Base-by-base conservation (phyloP, 306 rosid genomes). In the Calophaca sinica region DNA sequence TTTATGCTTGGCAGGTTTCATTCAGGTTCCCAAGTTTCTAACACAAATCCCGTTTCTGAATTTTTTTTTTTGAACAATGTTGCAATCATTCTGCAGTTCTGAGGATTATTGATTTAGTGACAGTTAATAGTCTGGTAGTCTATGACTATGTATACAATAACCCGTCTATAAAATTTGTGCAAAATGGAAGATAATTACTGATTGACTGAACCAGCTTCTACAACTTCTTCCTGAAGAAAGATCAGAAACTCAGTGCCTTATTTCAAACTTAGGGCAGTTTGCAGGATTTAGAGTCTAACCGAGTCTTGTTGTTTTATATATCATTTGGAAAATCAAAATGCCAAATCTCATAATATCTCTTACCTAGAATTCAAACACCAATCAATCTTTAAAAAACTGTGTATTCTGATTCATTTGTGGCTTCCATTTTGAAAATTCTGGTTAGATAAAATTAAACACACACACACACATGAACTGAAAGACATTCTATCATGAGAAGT, bases 181-280 rank as follows among this genome's bases (percentile, higher is more conserved):
- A 49, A 61, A 78, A 41, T 54, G 50, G 12, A 62, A 62, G 58
- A 14, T 32, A 73, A 41, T 31, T 61, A 62, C 58, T 52, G 71
- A 52, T 62, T 62, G 59, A 78, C 59, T 15, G 32, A 52, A 52
- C 39, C 58, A 49, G 63, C 46, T 62, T 78, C 31, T 45, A 39
- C 53, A 61, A 13, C 62, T 42, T 33, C 9, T 31, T 77, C 44
- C 26, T 14, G 38, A 51, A 63, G 58, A 68, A 38, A 57, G 9
- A 41, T 13, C 38, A 4, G 67, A 45, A 69, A 68, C 33, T 7
- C n/a, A 3, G 55, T 60, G 39, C 46, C 42, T 62, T 52, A n/a
- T 44, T 78, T 79, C 51, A 63, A 53, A 71, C 33, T 20, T 79
- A 31, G 39, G 48, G 70, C 55, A 70, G 48, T 70, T 60, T 78